Base-by-base conservation (phyloP, 805 yeast genomes). In the Ogataea ganodermae region DNA sequence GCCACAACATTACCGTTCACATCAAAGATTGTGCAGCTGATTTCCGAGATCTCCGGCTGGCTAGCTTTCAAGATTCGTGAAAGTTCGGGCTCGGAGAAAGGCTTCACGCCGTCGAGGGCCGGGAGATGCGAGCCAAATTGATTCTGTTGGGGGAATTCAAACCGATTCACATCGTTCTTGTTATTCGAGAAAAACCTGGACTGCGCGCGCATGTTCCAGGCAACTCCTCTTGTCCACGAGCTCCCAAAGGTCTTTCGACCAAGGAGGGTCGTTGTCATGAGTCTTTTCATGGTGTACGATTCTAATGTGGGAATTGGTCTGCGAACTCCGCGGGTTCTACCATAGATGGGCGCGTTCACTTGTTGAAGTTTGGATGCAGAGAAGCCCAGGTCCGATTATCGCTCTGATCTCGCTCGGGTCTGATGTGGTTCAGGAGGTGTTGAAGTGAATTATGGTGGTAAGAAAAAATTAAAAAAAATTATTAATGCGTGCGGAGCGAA, bases 1-100 rank as follows among this genome's bases (percentile, higher is more conserved):
- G 86, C 82, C 1, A 76, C 73, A 20, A 88, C 82, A 35, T 81
- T 76, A 0, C 98, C 97, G 2, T 72, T 63, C 3, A 60, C 52
- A 59, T 91, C 90, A 53, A 94, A 83, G 0, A 88, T 79, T 1
- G 98, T 92, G 58, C 97, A 92, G 26, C 90, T 73, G 17, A 90
- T 82, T 24, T 71, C 75, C 16, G 74, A 63, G 42, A 76, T 79
- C 53, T 68, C 77, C 2, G 82, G 80, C 3, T 72, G 66, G 9
- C 73, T 65, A 4, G 81, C 78, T 48, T 70, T 69, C 21, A 75
- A 42, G 6, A 65, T 49, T 35, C 56, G 58, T 18, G 57, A 39
- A 21, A 56, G 21, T 22, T 45, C 45, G 13, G 44, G 51, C 10
- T 36, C 37, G 6, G 27, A n/a, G 14, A 18, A 6, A 6, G 33